Evolutionary conservation across 768 basidiomycete species (phyloP), one percentile per base, ranked within the genome.

Genomic region (Pholiota molesta): DNA sequence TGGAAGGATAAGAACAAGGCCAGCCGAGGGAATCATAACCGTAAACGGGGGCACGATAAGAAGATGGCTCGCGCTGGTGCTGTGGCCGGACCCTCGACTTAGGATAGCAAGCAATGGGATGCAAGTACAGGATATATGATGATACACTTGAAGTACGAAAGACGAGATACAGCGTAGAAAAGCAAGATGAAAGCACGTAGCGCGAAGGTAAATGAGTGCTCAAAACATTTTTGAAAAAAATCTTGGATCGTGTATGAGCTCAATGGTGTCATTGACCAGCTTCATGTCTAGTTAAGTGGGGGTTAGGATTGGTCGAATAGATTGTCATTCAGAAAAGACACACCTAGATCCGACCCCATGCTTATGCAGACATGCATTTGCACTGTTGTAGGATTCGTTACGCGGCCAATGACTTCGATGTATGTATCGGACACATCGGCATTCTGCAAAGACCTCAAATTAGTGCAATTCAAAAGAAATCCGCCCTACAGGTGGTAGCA

Each of bases 21-120:
- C 14, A 88, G 87, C 55, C 78, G 83, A 52, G 87, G 73, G 2
- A 95, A 94, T 68, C 88, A 87, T 69, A 82, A 88, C 62, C 81
- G 94, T 33, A 94, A 91, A 73, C 78, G 91, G 56, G 95, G 93
- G 0, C 91, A 93, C 69, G 95, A 95, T 73, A 91, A 88, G 75
- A 97, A 97, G 79, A 88, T 96, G 91, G 82, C 85, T 10, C 83
- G 79, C 61, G 85, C 78, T 59, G 91, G 86, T 14, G 74, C 71
- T n/a, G 82, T 78, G 13, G 62, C 62, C 33, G 67, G 67, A 28
- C 67, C 67, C 7, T 64, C 65, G 10, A 58, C 65, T 35, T 65
- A 37, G 28, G 17, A 10, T 54, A 33, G 21, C 2, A 3, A 9
- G 16, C 31, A 2, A 16, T 19, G 11, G 11, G 47, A 26, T 49